Conservation (phyloP, 495 filamentous ascomycete genomes). For the Podospora fimiseda region DNA sequence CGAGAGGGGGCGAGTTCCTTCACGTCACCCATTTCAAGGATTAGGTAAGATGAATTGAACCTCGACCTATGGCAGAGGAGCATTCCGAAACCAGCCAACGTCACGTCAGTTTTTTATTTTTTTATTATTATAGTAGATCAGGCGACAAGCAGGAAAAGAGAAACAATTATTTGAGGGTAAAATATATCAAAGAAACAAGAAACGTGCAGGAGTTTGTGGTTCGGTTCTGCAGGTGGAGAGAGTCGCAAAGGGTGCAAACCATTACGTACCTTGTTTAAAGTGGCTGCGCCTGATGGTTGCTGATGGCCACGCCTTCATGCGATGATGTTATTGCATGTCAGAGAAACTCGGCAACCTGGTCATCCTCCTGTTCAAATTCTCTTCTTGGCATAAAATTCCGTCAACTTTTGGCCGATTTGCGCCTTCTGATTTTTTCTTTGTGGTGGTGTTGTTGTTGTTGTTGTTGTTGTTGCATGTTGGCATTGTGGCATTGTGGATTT, state of each 20-base stretch:
- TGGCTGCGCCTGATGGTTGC: conserved; percentile 8
- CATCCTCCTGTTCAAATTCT: background rate
- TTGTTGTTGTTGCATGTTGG: too few relatives aligned
- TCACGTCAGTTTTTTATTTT: conserved; percentile 8
- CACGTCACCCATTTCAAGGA: conserved; percentile 1
- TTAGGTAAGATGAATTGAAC: conserved; percentile 13
- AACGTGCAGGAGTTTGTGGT: too few relatives aligned
- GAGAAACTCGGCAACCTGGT: conserved; percentile 25
- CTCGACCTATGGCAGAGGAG: background rate
- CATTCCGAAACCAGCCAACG: background rate
- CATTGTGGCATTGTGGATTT: too few relatives aligned
- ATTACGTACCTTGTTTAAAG: conserved; percentile 24
- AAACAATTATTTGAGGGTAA: too few relatives aligned
- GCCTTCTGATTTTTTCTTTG: conserved; percentile 5
- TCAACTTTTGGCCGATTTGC: conserved; percentile 21
- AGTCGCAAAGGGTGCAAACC: too few relatives aligned
- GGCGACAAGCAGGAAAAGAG: background rate
- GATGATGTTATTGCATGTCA: conserved; percentile 32
- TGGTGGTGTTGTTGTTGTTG: too few relatives aligned
- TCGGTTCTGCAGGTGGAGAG: conserved; percentile 14
- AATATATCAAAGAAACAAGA: background rate
- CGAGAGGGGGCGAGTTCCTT: background rate
- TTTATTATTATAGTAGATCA: background rate
- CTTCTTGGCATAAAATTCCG: conserved; percentile 17
- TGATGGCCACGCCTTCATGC: conserved; percentile 5